Evolutionary conservation across 2,329 filamentous ascomycete genomes (phyloP).

Genomic region (Cladophialophora yegresii): DNA sequence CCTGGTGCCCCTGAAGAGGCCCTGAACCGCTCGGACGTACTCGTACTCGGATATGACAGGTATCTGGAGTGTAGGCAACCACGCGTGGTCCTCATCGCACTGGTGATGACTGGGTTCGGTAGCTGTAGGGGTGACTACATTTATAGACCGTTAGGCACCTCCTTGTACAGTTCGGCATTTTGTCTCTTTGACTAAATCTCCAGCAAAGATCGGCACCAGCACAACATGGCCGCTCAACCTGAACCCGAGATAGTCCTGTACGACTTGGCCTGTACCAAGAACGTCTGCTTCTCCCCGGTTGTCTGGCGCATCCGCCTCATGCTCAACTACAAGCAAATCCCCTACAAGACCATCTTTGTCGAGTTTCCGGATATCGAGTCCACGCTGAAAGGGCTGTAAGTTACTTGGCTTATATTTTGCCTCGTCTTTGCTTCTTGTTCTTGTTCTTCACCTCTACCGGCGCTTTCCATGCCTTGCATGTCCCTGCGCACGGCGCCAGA

Average conservation of each 20-base stretch:
- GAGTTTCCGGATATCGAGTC: conserved; percentile 50
- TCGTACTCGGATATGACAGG: not conserved
- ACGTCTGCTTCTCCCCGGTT: conserved; percentile 47
- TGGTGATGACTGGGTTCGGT: not conserved
- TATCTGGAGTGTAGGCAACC: not conserved
- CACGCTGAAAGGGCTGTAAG: conserved; percentile 47
- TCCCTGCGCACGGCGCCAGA: conserved; percentile 6
- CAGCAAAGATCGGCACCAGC: not conserved
- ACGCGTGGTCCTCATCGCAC: not conserved
- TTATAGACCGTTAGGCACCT: not conserved
- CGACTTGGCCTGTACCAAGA: conserved; percentile 47
- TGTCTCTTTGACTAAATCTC: not conserved
- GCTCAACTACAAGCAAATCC: conserved; percentile 49
- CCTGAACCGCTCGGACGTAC: not conserved
- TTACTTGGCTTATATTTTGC: conserved; percentile 27
- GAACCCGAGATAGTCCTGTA: conserved; percentile 46
- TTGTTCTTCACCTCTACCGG: not conserved
- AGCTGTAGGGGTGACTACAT: not conserved
- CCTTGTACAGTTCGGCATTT: not conserved
- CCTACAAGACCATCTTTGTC: conserved; percentile 48
- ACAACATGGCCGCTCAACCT: conserved; percentile 36
- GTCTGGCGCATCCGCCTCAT: conserved; percentile 50
- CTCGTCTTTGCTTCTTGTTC: not conserved
- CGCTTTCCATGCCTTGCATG: not conserved
- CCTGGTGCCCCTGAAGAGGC: not conserved